A percentile compares a stretch with the other conserved stretches of the same genome.
Evolutionary conservation across 2,329 filamentous ascomycete species (phyloP).

Genomic region (Arachnomyces sp.): DNA sequence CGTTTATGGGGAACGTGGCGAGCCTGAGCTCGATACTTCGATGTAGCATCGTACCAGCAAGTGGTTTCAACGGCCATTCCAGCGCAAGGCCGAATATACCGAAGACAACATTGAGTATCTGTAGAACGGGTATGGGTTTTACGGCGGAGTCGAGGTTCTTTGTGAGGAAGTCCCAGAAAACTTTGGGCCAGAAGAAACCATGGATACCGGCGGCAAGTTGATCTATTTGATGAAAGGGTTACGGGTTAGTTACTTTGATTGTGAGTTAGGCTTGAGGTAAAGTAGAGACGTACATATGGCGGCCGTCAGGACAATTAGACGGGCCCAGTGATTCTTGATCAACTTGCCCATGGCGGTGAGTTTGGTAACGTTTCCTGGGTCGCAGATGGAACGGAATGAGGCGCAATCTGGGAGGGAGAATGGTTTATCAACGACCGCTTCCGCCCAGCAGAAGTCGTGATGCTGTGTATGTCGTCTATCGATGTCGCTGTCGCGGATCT

Average conservation of each 20-base stretch:
- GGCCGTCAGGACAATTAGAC: constrained; percentile 83
- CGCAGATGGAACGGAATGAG: not conserved
- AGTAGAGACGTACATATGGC: constrained; percentile 55
- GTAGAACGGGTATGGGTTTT: constrained; percentile 78
- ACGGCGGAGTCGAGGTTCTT: constrained; percentile 81
- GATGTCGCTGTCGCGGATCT: no score
- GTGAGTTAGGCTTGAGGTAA: not conserved
- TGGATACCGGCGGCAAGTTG: constrained; percentile 78
- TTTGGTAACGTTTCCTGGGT: not conserved
- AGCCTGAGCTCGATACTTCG: constrained; percentile 81
- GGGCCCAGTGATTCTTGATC: constrained; percentile 99
- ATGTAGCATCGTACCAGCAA: constrained; percentile 74
- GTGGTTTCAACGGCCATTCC: constrained; percentile 78
- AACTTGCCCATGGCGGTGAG: constrained; percentile 72
- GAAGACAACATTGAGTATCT: constrained; percentile 81
- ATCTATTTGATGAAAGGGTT: constrained; percentile 48
- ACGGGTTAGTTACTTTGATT: constrained; percentile 2
- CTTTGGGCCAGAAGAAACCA: constrained; percentile 96
- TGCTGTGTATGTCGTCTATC: no score
- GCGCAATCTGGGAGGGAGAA: not conserved
- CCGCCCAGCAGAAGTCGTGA: no score
- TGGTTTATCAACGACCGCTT: not conserved
- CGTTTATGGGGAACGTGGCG: constrained; percentile 70
- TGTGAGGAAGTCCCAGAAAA: constrained; percentile 96
- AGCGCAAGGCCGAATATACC: constrained; percentile 71